Base-by-base conservation (phyloP, 1,139 yeast species). In the Suhomyces guaymorum region DNA sequence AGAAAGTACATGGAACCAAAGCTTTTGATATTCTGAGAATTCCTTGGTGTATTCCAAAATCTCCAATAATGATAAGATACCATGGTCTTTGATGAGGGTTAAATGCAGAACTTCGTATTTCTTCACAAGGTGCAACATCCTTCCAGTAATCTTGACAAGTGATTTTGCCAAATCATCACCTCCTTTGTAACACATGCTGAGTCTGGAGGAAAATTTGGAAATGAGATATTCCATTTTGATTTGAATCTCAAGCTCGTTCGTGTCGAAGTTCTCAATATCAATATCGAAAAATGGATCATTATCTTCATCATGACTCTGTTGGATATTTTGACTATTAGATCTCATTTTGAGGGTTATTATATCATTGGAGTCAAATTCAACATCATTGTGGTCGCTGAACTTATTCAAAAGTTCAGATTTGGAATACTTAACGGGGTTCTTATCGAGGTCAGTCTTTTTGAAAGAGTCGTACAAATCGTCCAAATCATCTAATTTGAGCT, bases 61-160 rank as follows among this genome's bases (percentile, higher is more conserved):
- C 45, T 75, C 81, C 39, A 76, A 52, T 2, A 77, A 49, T 0
- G 78, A 63, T 15, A 74, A 50, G 5, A 75, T 57, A 0, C 80
- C 80, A 47, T 75, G 80, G 28, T 70, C 73, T 38, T 74, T 57
- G 16, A 75, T 58, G 25, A 76, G 58, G 3, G 63, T 61, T 27
- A 66, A 70, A 33, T 58, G 73, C 60, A 69, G 72, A 37, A 55
- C 52, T 12, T 63, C 68, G 39, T 70, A 68, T 42, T 70, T 70
- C 40, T 63, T 65, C 3, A 66, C 65, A 28, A 70, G 48, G 42
- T 67, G 70, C 24, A 66, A 53, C 54, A 70, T 67, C 34, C 70
- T 52, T 2, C 72, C 73, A 2, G 73, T 63, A 19, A 67, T 54
- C 39, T 64, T 66, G 3, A 63, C 49, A 10, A 70, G 46, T 1